Evolutionary conservation across 2,329 filamentous ascomycete genomes (phyloP).

Genomic region (Stagonosporopsis vannaccii): DNA sequence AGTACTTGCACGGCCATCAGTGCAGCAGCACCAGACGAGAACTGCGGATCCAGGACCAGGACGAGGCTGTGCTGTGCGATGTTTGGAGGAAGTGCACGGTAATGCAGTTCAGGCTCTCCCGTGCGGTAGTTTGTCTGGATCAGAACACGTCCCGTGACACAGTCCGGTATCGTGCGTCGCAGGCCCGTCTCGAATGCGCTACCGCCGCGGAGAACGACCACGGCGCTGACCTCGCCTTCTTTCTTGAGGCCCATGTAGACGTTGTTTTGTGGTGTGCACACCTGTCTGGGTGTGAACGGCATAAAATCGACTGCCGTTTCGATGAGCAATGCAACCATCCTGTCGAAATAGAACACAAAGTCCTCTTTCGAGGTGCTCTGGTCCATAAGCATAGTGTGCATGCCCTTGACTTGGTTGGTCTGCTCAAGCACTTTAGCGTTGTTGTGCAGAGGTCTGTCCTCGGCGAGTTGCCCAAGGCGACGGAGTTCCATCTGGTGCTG

Average conservation of each 20-base stretch:
- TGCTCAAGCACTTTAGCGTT: constrained; percentile 78
- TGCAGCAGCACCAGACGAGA: constrained; percentile 84
- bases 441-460: constrained; percentile 74
- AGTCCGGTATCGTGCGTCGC: constrained; percentile 90
- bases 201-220: constrained; percentile 87
- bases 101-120: constrained; percentile 92
- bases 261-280: constrained; percentile 75
- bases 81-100: constrained; percentile 75
- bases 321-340: constrained; percentile 82
- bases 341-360: constrained; percentile 97
- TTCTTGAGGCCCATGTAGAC: constrained; percentile 75
- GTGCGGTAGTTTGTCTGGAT: constrained; percentile 78
- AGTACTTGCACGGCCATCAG: constrained; percentile 97
- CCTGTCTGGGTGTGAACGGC: constrained; percentile 67
- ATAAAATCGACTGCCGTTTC: constrained; percentile 68
- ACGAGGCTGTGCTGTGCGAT: constrained; percentile 80
- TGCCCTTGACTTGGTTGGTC: constrained; percentile 81
- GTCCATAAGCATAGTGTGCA: constrained; percentile 90
- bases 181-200: constrained; percentile 87
- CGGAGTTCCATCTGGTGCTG: constrained; percentile 81
- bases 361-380: constrained; percentile 82
- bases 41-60: constrained; percentile 88
- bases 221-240: constrained; percentile 72
- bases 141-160: constrained; percentile 83
- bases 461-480: constrained; percentile 74